Evolutionary conservation across 192 early-diverging fungal species (phyloP), one percentile per base, ranked within the genome.

Genomic region (Spinellus fusiger): DNA sequence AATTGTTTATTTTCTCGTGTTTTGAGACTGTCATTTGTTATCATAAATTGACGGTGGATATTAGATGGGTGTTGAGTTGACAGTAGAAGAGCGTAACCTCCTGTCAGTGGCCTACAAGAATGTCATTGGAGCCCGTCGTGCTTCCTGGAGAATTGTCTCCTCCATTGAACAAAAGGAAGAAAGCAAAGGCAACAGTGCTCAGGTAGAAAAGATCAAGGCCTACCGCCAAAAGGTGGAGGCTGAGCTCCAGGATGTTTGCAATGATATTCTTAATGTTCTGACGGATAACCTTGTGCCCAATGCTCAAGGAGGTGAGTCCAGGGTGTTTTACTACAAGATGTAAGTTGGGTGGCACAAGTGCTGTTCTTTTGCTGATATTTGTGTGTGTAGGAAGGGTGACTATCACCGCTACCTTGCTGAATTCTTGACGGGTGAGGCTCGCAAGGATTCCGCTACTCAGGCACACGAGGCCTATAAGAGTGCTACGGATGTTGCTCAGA

Each of bases 241-340:
- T 40, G 94, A 99, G 82, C 93, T 99, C 66, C 74, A 86, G 64
- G 89, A 94, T 54, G 93, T 98, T 54, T 99, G 96, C 86, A 77
- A 85, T 50, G 96, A 99, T 78, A 95, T 99, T 62, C 86, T 99
- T 27, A 64, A 77, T 29, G 96, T 99, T 40, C 81, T 99, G 54
- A 85, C 84, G 68, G 84, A 95, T 29, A 84, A 95, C 80, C 78
- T 98, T 65, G 93, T 99, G 65, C 90, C 91, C 63, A 77, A 84
- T 64, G 92, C 93, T 59, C 89, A 89, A 73, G 85, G 91, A 78
- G 89, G 92, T 71, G 96, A 99, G 82, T 97, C 96, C 68, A 95
- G 93, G 84, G 94, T 99, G 74, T 99, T 99, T 82, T 99, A 96
- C 87, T 95, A 90, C 87, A 98, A 98, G 88, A 97, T 99, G 96